Evolutionary conservation across 164 flowering plant species (phyloP), one percentile per base, ranked within the genome.

Genomic region (Amborella trichopoda): DNA sequence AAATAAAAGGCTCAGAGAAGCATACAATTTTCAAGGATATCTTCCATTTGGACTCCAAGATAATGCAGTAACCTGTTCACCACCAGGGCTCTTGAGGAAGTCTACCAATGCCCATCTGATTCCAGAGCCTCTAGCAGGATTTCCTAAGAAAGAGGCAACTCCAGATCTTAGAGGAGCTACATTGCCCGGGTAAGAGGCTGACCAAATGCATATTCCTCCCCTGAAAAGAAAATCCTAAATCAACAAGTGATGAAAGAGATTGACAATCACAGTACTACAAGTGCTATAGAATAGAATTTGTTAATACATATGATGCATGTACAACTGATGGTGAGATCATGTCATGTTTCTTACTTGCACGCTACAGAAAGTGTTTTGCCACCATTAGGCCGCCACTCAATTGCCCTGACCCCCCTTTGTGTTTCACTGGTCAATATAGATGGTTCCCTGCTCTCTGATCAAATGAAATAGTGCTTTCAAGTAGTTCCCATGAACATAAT

Each of bases 1-100:
- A n/a, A n/a, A n/a, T n/a, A n/a, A n/a, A n/a, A n/a, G n/a, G n/a
- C n/a, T n/a, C n/a, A 14, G 18, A 37, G 18, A 5, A 37, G 13
- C 40, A 37, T 14, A 30, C 9, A 11, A 6, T 8, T 8, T 14
- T 13, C 5, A 37, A 1, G 98, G 98, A 91, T 91, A 91, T 87
- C 87, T 81, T 69, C 99, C 99, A 77, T 71, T 66, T 20, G 96
- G 96, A 65, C 96, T 87, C 99, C 99, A 91, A 26, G 96, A 75
- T 19, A 87, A 72, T 23, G 94, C 79, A 63, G 58, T 87, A 37
- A 91, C 69, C 60, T 75, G 85, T 54, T 91, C 96, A 60, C 63
- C 68, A 53, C 66, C 55, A 12, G 48, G 57, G 64, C 76, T 69
- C 50, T 58, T 81, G 54, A 91, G 94, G 68, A 78, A 77, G 71